phyloP scores from a whole-genome alignment of 345 rosid genomes.

The Salix koriyanagi region DNA sequence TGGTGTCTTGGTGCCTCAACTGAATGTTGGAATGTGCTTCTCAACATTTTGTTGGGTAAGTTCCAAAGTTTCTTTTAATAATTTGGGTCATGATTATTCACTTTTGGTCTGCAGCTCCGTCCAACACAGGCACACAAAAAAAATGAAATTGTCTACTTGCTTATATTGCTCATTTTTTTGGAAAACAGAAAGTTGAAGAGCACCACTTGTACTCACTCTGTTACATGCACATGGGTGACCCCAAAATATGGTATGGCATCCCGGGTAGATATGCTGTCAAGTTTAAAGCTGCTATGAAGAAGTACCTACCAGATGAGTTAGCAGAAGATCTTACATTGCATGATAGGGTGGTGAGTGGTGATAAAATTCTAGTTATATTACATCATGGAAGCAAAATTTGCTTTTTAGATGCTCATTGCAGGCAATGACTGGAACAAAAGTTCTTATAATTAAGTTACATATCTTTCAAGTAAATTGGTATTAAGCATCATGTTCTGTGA shows the following conservation, averaged over 20 bases:
- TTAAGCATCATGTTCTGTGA: neutral
- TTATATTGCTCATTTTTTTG: constrained; percentile 17
- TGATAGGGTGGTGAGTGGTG: constrained; percentile 41
- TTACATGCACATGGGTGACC: constrained; percentile 66
- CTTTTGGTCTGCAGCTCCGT: neutral
- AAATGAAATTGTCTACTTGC: neutral
- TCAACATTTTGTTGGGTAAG: constrained; percentile 68
- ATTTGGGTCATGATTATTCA: neutral
- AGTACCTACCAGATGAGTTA: constrained; percentile 25
- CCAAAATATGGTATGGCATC: constrained; percentile 59
- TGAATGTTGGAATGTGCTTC: constrained; percentile 68
- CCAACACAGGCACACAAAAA: neutral
- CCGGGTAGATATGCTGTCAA: constrained; percentile 41
- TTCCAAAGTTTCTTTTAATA: constrained; percentile 1
- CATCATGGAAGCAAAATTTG: constrained; percentile 6
- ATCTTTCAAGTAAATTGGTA: neutral
- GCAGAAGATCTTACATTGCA: constrained; percentile 24
- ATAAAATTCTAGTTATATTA: neutral
- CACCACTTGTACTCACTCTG: constrained; percentile 55
- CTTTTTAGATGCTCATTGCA: neutral
- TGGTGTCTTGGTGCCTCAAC: constrained; percentile 42
- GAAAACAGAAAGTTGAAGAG: constrained; percentile 59
- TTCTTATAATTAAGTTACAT: neutral
- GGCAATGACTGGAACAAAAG: neutral
- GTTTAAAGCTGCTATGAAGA: constrained; percentile 39